Base-by-base conservation (phyloP, 2,329 filamentous ascomycete species). In the Ophiostoma sp. region DNA sequence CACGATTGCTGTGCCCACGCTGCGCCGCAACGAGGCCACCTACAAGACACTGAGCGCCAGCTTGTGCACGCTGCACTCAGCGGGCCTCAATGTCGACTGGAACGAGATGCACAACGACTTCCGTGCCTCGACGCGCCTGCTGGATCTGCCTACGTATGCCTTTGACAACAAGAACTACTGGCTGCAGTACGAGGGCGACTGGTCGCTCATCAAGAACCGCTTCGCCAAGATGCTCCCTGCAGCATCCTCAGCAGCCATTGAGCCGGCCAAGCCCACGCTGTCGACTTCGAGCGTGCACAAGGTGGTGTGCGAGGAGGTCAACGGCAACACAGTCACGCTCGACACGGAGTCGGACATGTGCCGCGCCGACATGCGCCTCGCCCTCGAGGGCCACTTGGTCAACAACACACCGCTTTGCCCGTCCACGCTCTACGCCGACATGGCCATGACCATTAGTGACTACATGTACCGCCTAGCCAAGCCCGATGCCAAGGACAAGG, bases 141-240 rank as follows among this genome's bases (percentile, higher is more conserved):
- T 93, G 6, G 83, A 88, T 6, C 82, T 94, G 0, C 92, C 92
- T 0, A 87, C 87, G 1, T 95, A 94, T 79, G 86, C 86, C 0
- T 95, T 92, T 82, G 90, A 94, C 77, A 84, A 89, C 77, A 93
- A 93, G 84, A 91, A 88, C 76, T 93, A 94, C 79, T 90, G 88
- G 88, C 84, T 89, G 57, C 84, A 86, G 77, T 90, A 89, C 78
- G 81, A 86, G 75, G 91, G 92, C 75, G 90, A 94, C 80, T 94
- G 91, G 89, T 88, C 86, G 28, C 83, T 94, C 50, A 89, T 87
- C 75, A 94, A 94, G 84, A 90, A 91, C 77, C 88, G 92, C 76
- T 86, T 83, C 52, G 83, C 82, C 17, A 57, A 61, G 68, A 74
- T 74, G 73, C 64, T 72, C 2, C 78, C 82, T 25, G 77, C 81